Base-by-base conservation (phyloP, 1,284 basidiomycete species). In the Melampsora larici-populina region DNA sequence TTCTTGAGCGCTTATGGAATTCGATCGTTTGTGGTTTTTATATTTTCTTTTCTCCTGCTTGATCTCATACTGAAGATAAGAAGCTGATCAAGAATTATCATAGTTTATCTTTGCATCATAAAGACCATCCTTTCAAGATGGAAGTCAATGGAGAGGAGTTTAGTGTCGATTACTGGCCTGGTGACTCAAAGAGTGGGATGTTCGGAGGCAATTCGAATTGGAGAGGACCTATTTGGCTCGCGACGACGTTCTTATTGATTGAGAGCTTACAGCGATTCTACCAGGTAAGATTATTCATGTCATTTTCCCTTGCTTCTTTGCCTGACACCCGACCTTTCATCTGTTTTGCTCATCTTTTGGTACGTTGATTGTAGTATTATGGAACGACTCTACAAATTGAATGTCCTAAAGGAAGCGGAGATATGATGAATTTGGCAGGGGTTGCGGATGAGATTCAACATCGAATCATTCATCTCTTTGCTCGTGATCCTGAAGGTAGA, bases 201-300 rank as follows among this genome's bases (percentile, higher is more conserved):
- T 98, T 98, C 84, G 96, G 97, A 75, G 95, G 95, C 43, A 98
- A 98, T 85, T 94, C 92, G 26, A 97, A 99, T 84, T 97, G 95
- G 95, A 88, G 95, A 83, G 87, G 87, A n/a, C 87, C 87, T n/a
- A 87, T 88, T 81, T 88, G 95, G 96, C 89, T 97, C 68, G 93
- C 95, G 4, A 92, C 93, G 79, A 97, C 96, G 85, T 97, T 97
- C 86, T 84, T 99, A 78, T 87, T 97, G 78, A 83, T 85, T 80
- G 94, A 97, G 85, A 92, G 90, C 82, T 87, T 98, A 77, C 96
- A 98, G 85, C 88, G 96, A 40, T 98, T 98, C 88, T 92, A 98
- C 85, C 94, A 97, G 84, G 76, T 71, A 26, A 15, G 69, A 21
- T 97, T 94, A 85, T 96, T 95, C 81, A 94, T 94, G 9, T 90